Percentiles rank a stretch among this genome's conserved stretches.
These are phyloP conservation scores for Colletotrichum lindemuthianum DNA, from an alignment of 2,329 filamentous ascomycete species.

Conservation along the genomic window DNA sequence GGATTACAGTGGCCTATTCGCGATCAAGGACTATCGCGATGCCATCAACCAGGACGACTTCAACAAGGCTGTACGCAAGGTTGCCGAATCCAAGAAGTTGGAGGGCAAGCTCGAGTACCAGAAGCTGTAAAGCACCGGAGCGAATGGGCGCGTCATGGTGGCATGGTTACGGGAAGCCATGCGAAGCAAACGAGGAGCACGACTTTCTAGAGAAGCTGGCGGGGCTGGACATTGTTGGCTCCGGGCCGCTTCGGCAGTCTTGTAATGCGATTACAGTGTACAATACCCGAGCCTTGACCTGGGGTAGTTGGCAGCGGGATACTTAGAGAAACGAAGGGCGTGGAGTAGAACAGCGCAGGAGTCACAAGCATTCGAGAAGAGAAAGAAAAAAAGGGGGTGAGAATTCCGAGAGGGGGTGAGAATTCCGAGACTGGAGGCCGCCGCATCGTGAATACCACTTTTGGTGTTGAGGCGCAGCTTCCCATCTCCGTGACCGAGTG, in stretches of 20 bases:
- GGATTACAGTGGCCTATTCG: conserved; percentile 82
- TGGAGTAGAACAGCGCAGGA: conserved; percentile 9
- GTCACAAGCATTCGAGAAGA: no score
- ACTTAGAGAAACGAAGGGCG: conserved; percentile 13
- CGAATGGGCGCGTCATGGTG: neutral
- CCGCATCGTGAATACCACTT: neutral
- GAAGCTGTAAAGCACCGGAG: conserved; percentile 72
- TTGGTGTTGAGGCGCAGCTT: neutral
- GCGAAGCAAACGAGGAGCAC: neutral
- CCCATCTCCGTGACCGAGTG: neutral
- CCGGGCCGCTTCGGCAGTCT: conserved; percentile 15
- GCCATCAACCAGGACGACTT: conserved; percentile 98
- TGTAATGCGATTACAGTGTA: conserved; percentile 34
- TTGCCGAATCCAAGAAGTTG: conserved; percentile 96
- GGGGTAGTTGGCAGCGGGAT: conserved; percentile 32
- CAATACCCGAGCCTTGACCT: conserved; percentile 36
- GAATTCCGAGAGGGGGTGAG: conserved; percentile 1
- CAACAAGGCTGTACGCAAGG: conserved; percentile 98
- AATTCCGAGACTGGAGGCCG: neutral
- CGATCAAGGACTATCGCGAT: conserved; percentile 98
- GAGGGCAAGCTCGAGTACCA: conserved; percentile 98
- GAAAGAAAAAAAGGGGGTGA: neutral
- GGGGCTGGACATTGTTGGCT: conserved; percentile 5
- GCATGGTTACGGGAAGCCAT: neutral
- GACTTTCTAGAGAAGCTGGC: conserved; percentile 12